These are phyloP conservation scores for Xylaria sp. DNA, from an alignment of 2,329 filamentous ascomycete species.

Conservation along the genomic window DNA sequence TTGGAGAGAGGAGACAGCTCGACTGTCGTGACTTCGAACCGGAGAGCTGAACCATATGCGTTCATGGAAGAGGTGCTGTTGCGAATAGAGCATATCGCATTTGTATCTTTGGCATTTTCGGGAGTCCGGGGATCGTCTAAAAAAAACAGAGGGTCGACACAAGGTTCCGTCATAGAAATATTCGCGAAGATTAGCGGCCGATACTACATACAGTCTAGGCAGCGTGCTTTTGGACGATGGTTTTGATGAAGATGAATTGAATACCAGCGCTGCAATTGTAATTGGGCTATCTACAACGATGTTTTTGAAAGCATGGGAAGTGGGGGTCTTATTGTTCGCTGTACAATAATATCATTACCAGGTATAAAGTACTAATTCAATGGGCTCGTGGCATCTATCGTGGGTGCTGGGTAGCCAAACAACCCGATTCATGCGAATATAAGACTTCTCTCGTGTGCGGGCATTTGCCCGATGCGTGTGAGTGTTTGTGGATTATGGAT, in stretches of 20 bases:
- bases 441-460: background rate
- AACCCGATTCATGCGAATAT: background rate
- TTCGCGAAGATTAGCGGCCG: constrained; percentile 10
- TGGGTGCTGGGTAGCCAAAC: background rate
- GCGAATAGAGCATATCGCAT: constrained; percentile 10
- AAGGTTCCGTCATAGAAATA: constrained; percentile 1
- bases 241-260: constrained; percentile 1
- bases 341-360: constrained; percentile 28
- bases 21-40: constrained; percentile 1
- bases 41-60: background rate
- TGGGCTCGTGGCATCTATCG: background rate
- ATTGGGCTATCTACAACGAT: constrained; percentile 12
- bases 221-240: constrained; percentile 16
- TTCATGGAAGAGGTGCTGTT: constrained; percentile 7
- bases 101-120: constrained; percentile 35
- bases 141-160: background rate
- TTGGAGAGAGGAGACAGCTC: constrained; percentile 35
- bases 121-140: constrained; percentile 27
- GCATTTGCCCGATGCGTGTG: background rate
- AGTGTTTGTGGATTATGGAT: background rate
- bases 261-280: constrained; percentile 2
- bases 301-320: constrained; percentile 16
- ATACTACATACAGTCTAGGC: constrained; percentile 1
- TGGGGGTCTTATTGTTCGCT: constrained; percentile 9
- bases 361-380: constrained; percentile 22